Conservation (phyloP, 768 basidiomycete species). For the Rhizopogon vinicolor region DNA sequence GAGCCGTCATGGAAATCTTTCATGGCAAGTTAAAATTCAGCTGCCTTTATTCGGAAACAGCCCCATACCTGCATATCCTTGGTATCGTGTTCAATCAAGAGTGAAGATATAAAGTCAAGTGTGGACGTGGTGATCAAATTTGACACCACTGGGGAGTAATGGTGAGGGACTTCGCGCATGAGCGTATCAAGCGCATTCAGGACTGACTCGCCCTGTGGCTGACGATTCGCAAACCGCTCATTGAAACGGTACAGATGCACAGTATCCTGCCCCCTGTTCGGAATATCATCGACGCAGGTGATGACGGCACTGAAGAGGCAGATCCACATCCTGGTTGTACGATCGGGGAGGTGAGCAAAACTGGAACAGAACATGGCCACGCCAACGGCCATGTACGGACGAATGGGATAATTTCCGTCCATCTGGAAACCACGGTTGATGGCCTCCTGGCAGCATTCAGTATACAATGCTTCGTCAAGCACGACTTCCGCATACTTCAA, state of each 20-base stretch:
- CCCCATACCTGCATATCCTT: constrained; percentile 13
- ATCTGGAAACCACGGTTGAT: constrained; percentile 14
- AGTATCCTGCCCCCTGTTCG: constrained; percentile 9
- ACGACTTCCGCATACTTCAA: too few relatives aligned
- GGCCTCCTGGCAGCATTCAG: constrained; percentile 11
- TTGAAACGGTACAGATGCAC: constrained; percentile 23
- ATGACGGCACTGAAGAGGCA: too few relatives aligned
- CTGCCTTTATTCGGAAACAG: neutral
- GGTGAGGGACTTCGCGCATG: constrained; percentile 18
- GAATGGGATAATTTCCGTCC: constrained; percentile 12
- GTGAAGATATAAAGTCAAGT: constrained; percentile 27
- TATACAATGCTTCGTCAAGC: neutral
- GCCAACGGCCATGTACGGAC: constrained; percentile 21
- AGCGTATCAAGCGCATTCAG: constrained; percentile 25
- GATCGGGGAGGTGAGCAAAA: too few relatives aligned
- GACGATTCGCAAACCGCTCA: constrained; percentile 17
- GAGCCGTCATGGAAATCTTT: constrained; percentile 8
- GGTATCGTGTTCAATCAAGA: constrained; percentile 22
- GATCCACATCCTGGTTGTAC: too few relatives aligned
- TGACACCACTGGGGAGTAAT: constrained; percentile 20
- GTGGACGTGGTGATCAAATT: constrained; percentile 30
- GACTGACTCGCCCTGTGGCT: constrained; percentile 22
- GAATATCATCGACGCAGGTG: too few relatives aligned
- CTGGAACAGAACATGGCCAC: constrained; percentile 4
- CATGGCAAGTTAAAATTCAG: neutral